Evolutionary conservation across 2,329 filamentous ascomycete species (phyloP), one percentile per base, ranked within the genome.

Genomic region (Penicillium brasilianum): DNA sequence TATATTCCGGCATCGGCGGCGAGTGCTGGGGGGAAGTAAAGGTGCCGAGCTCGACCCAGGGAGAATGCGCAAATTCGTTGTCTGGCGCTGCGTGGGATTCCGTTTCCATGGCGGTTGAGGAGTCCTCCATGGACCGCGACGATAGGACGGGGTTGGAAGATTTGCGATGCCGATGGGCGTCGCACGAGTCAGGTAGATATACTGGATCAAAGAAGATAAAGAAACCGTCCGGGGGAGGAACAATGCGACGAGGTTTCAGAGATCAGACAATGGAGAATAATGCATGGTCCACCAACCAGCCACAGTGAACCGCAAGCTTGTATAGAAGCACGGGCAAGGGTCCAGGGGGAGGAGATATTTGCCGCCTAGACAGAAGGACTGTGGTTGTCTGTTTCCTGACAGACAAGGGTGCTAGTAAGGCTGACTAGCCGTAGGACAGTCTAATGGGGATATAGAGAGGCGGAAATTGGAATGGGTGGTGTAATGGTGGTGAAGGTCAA

Each of bases 1-100:
- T 81, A 72, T 91, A 92, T 68, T 91, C 89, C 43, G 87, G 82
- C 78, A 92, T 86, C 25, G 88, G 87, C 59, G 89, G 90, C 63
- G 89, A 86, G 67, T 88, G 87, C 70, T 91, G 90, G 14, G 87
- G 77, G 52, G 82, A 78, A 61, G 80, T 78, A 65, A 82, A 83
- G 37, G 69, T 66, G 59, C 76, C 75, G 65, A 83, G 74, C 56
- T 81, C 78, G 58, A 80, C 74, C 80, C 81, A 82, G 59, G 77
- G 76, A 56, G 76, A 76, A 62, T 76, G 75, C 59, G 75, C 70
- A 71, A 80, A 82, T 60, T 80, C 78, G 69, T 78, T 74, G 30
- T 78, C 78, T 60, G 78, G 79, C 46, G 73, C 71, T 67, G 80
- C 76, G 61, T 80, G 75, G 36, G 75, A 65, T 74, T 81, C 79